Percentiles rank a stretch among this genome's conserved stretches.
Conservation (phyloP, 2,329 filamentous ascomycete species). For the Neoarthrinium moseri region DNA sequence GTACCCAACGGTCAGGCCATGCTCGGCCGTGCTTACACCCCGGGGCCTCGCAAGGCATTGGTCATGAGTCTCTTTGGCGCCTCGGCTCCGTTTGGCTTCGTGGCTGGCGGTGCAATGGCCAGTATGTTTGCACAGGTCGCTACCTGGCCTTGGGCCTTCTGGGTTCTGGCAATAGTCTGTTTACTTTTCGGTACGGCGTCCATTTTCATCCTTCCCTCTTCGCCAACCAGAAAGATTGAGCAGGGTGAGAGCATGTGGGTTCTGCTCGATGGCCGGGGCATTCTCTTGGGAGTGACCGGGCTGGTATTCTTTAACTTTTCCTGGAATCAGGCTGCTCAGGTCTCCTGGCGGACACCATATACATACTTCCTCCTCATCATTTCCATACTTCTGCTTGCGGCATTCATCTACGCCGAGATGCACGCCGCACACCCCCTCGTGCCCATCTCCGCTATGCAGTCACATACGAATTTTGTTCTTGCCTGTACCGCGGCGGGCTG, state of each 20-base stretch:
- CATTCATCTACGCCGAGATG: conserved; percentile 53
- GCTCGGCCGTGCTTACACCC: conserved; percentile 45
- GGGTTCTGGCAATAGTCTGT: conserved; percentile 22
- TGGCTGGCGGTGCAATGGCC: conserved; percentile 26
- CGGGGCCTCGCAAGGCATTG: conserved; percentile 31
- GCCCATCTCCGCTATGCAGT: conserved; percentile 46
- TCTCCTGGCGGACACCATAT: conserved; percentile 52
- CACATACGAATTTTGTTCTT: conserved; percentile 47
- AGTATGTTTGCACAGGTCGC: conserved; percentile 21
- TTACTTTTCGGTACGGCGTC: conserved; percentile 21
- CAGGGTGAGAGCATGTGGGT: conserved; percentile 18
- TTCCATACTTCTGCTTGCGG: conserved; percentile 45
- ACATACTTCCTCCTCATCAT: conserved; percentile 48
- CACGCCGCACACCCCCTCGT: conserved; percentile 48
- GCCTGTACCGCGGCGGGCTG: conserved; percentile 46
- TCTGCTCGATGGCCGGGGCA: conserved; percentile 27
- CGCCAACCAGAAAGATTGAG: conserved; percentile 13
- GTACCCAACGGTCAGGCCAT: conserved; percentile 55
- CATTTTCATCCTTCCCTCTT: conserved; percentile 23
- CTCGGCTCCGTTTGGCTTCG: conserved; percentile 29
- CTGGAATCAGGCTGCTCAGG: conserved; percentile 56
- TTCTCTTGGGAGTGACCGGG: conserved; percentile 44
- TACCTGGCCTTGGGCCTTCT: conserved; percentile 30
- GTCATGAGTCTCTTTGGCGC: conserved; percentile 30
- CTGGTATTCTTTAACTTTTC: conserved; percentile 58